phyloP scores from a whole-genome alignment of 1,284 basidiomycete genomes.

The Schizopora paradoxa region DNA sequence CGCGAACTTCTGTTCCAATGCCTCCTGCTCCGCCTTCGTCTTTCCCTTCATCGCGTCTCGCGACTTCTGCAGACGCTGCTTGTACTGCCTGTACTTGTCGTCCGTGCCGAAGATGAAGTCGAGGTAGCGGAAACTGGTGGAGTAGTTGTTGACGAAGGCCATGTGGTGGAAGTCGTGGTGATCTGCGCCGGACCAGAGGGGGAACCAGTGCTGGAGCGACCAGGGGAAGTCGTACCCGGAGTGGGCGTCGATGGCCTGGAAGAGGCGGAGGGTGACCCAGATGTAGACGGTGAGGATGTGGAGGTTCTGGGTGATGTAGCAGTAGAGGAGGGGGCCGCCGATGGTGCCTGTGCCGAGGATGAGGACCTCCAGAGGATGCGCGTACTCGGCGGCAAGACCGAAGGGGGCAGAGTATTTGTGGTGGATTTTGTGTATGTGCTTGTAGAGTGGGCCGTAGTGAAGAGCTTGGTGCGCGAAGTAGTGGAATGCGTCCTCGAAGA shows the following conservation, averaged over 20 bases:
- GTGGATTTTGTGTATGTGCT: slow-evolving; percentile 96
- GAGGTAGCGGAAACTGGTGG: slow-evolving; percentile 91
- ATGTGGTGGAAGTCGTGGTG: slow-evolving; percentile 98
- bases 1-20: slow-evolving; percentile 53
- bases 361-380: slow-evolving; percentile 91
- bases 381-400: slow-evolving; percentile 96
- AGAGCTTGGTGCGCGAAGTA: slow-evolving; percentile 83
- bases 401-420: slow-evolving; percentile 98
- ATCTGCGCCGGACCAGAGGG: slow-evolving; percentile 98
- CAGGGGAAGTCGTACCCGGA: slow-evolving; percentile 97
- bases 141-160: slow-evolving; percentile 87
- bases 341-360: slow-evolving; percentile 88
- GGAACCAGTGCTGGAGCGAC: slow-evolving; percentile 92
- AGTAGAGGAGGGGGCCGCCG: slow-evolving; percentile 82
- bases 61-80: slow-evolving; percentile 48
- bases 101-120: slow-evolving; percentile 86
- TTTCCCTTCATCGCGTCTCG: slow-evolving; percentile 46
- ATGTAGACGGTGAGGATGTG: slow-evolving; percentile 93
- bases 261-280: slow-evolving; percentile 92
- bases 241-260: slow-evolving; percentile 98
- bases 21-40: slow-evolving; percentile 46
- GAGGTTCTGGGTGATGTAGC: slow-evolving; percentile 64
- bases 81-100: slow-evolving; percentile 77
- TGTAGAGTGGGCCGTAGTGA: slow-evolving; percentile 90
- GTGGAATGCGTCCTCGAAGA: slow-evolving; percentile 96